Conservation (phyloP, 2,329 filamentous ascomycete species). For the Talaromyces rugulosus region DNA sequence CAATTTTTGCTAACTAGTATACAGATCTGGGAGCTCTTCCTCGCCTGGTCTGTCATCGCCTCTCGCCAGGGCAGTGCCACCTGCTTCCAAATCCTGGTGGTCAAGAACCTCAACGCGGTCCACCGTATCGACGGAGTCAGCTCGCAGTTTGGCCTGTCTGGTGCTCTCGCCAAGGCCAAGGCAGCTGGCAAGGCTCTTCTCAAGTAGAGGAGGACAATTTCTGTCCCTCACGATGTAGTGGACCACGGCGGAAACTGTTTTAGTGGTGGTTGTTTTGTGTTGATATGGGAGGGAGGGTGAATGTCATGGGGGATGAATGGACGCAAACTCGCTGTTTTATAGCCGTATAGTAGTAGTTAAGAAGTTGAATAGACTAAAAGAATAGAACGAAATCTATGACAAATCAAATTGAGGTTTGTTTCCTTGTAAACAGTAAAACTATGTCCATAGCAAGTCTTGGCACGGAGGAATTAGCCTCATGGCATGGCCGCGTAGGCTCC, state of each 20-base stretch:
- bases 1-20: background rate
- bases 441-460: too few species aligned
- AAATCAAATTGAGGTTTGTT: background rate
- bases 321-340: background rate
- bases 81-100: constrained; percentile 79
- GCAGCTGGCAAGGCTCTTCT: background rate
- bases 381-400: background rate
- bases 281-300: background rate
- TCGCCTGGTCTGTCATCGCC: constrained; percentile 77
- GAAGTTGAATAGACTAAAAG: background rate
- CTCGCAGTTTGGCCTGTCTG: constrained; percentile 64
- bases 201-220: background rate
- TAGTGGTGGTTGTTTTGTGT: background rate
- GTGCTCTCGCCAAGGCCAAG: constrained; percentile 42
- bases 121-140: constrained; percentile 72
- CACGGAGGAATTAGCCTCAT: too few species aligned
- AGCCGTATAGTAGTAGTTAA: background rate
- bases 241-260: background rate
- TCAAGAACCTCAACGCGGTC: constrained; percentile 86
- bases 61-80: constrained; percentile 79
- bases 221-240: background rate
- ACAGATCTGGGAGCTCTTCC: constrained; percentile 87
- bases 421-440: too few species aligned
- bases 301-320: background rate
- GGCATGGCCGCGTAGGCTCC: too few species aligned